Conservation (phyloP, 257 asterid species). For the Ophiorrhiza pumila region DNA sequence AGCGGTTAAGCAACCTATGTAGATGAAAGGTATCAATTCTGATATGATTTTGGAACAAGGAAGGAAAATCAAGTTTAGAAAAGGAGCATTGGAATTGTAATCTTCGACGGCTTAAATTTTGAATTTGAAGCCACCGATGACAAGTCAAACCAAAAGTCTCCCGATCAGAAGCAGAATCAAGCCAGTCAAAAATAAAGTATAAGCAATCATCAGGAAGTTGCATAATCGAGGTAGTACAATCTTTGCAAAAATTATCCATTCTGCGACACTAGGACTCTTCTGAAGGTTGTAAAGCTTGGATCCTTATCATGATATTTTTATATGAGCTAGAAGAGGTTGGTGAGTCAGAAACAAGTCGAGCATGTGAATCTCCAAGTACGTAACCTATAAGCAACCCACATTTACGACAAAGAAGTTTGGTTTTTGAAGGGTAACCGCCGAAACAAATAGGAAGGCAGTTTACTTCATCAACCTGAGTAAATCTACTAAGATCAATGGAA, state of each 20-base stretch:
- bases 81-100: conserved; percentile 62
- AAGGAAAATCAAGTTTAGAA: conserved; percentile 27
- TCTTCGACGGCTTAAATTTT: conserved; percentile 53
- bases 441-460: conserved; percentile 61
- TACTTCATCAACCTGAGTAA: conserved; percentile 70
- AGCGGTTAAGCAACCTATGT: conserved; percentile 45
- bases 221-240: conserved; percentile 27
- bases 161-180: conserved; percentile 45
- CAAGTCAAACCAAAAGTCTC: conserved; percentile 73
- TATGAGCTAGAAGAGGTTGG: conserved; percentile 53
- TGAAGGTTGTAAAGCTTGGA: conserved; percentile 59
- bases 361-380: conserved; percentile 55
- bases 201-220: conserved; percentile 65
- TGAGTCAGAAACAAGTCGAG: conserved; percentile 63
- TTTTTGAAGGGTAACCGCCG: conserved; percentile 50
- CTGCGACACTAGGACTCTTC: conserved; percentile 27
- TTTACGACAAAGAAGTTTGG: conserved; percentile 77
- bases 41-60: conserved; percentile 34
- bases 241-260: conserved; percentile 30
- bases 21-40: conserved; percentile 41
- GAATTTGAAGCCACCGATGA: conserved; percentile 59
- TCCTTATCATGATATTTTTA: conserved; percentile 57
- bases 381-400: conserved; percentile 69
- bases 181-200: conserved; percentile 45
- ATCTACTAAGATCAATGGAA: conserved; percentile 74